Conservation (phyloP, 352 stramenopile species). For the Pythium biforme region DNA sequence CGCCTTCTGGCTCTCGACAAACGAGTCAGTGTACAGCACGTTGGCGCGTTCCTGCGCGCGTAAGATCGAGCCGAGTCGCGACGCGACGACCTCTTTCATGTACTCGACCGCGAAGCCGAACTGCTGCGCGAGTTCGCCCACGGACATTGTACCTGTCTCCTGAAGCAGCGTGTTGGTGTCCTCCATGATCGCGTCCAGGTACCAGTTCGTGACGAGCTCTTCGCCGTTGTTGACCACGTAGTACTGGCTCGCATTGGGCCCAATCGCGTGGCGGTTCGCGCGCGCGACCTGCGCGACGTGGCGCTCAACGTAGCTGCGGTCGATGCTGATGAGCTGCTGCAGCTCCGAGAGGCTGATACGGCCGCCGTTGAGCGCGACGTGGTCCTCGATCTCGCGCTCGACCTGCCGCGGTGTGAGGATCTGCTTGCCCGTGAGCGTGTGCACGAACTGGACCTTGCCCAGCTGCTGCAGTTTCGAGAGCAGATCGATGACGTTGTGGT, state of each 20-base stretch:
- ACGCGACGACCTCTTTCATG: constrained; percentile 69
- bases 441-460: constrained; percentile 73
- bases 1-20: constrained; percentile 61
- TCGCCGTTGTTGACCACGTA: constrained; percentile 70
- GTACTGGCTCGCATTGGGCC: constrained; percentile 38
- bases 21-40: constrained; percentile 77
- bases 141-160: constrained; percentile 57
- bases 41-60: constrained; percentile 61
- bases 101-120: constrained; percentile 83
- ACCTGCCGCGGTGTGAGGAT: constrained; percentile 74
- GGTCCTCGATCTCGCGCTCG: constrained; percentile 71
- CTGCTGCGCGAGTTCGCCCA: constrained; percentile 77
- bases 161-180: constrained; percentile 78
- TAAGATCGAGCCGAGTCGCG: constrained; percentile 62
- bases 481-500: constrained; percentile 82
- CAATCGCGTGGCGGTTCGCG: constrained; percentile 24
- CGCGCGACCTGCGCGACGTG: constrained; percentile 49
- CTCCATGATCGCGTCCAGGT: constrained; percentile 84
- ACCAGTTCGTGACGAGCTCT: constrained; percentile 78
- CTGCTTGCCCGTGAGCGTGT: constrained; percentile 80
- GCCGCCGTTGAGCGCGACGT: constrained; percentile 62
- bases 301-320: constrained; percentile 69
- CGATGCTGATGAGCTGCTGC: constrained; percentile 66
- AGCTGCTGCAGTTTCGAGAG: constrained; percentile 74
- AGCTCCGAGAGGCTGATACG: constrained; percentile 69